phyloP scores from a whole-genome alignment of 164 flowering plant species.

The Vitis rupestris region DNA sequence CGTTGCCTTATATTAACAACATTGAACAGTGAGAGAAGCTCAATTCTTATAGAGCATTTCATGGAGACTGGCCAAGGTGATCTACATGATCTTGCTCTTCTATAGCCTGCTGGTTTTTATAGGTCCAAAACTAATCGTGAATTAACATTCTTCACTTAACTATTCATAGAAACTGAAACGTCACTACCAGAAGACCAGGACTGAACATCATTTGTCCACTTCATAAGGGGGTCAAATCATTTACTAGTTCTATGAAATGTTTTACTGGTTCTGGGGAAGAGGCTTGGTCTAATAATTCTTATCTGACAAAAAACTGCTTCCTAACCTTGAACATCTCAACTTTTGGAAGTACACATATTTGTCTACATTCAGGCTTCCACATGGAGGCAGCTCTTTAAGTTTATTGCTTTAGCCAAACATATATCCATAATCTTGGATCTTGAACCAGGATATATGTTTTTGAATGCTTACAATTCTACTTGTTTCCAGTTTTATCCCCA shows the following conservation, averaged over 20 bases:
- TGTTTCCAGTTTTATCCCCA: slow-evolving; percentile 78
- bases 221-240: not conserved
- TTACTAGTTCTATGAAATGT: not conserved
- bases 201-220: not conserved
- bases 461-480: slow-evolving; percentile 23
- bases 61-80: slow-evolving; percentile 81
- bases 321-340: too few relatives aligned
- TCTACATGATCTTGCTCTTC: not conserved
- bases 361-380: too few relatives aligned
- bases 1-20: slow-evolving; percentile 74
- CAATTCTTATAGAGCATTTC: slow-evolving; percentile 75
- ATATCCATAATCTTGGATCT: not conserved
- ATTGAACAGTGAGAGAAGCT: slow-evolving; percentile 72
- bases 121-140: not conserved
- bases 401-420: too few relatives aligned
- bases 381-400: not conserved
- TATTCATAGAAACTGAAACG: not conserved
- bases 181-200: not conserved
- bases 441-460: not conserved
- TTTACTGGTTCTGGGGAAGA: not conserved
- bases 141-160: not conserved
- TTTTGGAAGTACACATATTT: too few relatives aligned
- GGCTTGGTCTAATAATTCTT: not conserved
- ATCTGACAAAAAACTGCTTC: not conserved
- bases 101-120: not conserved